These are phyloP conservation scores for Gossypium aridum DNA, from an alignment of 441 rosid species.

Conservation along the genomic window DNA sequence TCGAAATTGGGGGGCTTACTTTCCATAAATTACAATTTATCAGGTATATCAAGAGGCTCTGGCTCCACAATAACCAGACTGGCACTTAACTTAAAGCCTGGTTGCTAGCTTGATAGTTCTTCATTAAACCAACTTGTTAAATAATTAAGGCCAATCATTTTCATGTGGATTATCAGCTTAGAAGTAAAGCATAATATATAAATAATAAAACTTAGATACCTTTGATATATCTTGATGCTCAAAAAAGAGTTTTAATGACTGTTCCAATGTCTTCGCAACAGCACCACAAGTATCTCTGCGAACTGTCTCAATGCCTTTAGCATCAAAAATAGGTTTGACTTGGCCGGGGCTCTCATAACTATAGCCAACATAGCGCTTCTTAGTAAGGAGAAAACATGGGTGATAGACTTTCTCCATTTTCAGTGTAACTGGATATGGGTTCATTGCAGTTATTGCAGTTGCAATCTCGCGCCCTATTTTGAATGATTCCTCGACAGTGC, in stretches of 20 bases:
- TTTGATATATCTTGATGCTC: slow-evolving; percentile 55
- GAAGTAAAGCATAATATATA: neutral
- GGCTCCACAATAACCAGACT: neutral
- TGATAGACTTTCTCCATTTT: slow-evolving; percentile 97
- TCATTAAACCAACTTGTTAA: neutral
- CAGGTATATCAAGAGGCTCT: neutral
- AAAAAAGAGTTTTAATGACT: slow-evolving; percentile 74
- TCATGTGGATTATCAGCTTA: slow-evolving; percentile 7
- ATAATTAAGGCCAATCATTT: slow-evolving; percentile 4
- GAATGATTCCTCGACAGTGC: slow-evolving; percentile 64
- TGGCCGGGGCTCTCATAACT: slow-evolving; percentile 83
- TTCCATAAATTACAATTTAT: neutral
- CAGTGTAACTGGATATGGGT: slow-evolving; percentile 84
- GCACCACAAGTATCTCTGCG: slow-evolving; percentile 90
- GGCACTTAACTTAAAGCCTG: neutral
- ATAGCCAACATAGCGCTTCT: slow-evolving; percentile 96
- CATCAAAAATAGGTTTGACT: slow-evolving; percentile 74
- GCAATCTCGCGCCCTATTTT: slow-evolving; percentile 80
- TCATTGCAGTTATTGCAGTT: slow-evolving; percentile 76
- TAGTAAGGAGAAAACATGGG: slow-evolving; percentile 91
- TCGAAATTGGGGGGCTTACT: neutral
- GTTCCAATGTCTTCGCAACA: slow-evolving; percentile 88
- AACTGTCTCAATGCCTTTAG: slow-evolving; percentile 97
- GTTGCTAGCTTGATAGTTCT: neutral
- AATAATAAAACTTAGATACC: slow-evolving; percentile 31